Evolutionary conservation across 208 protist species (phyloP).

Genomic region (Eutreptiella sp.): DNA sequence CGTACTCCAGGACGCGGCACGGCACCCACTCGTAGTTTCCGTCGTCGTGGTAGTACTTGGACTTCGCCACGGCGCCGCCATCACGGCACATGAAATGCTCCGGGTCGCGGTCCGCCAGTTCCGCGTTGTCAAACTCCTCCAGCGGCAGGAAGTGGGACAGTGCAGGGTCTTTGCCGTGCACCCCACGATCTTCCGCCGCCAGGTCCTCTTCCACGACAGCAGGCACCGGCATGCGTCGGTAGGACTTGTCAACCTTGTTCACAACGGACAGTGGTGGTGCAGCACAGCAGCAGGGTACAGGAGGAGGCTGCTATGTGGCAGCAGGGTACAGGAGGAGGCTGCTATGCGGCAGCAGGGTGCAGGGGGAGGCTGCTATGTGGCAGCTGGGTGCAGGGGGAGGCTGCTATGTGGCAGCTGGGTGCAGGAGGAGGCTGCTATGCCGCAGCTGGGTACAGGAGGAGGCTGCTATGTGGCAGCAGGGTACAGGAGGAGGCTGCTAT

Average conservation of each 20-base stretch:
- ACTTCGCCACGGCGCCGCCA: constrained; percentile 55
- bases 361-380: too few species aligned
- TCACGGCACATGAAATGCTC: constrained; percentile 55
- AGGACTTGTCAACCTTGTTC: constrained; percentile 10
- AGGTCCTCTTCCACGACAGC: constrained; percentile 1
- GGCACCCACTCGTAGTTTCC: constrained; percentile 52
- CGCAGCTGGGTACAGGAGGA: too few species aligned
- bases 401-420: too few species aligned
- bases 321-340: too few species aligned
- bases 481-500: too few species aligned
- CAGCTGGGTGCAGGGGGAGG: too few species aligned
- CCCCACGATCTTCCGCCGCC: neutral
- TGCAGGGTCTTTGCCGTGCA: constrained; percentile 15
- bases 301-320: too few species aligned
- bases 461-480: too few species aligned
- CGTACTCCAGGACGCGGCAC: constrained; percentile 66
- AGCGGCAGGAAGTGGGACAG: constrained; percentile 59
- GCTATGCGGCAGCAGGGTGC: too few species aligned
- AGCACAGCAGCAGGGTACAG: too few species aligned
- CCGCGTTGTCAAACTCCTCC: constrained; percentile 72
- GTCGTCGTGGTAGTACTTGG: constrained; percentile 55
- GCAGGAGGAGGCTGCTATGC: too few species aligned
- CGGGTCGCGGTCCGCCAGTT: constrained; percentile 58
- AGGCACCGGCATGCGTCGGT: constrained; percentile 1
- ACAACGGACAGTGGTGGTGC: too few species aligned